These are phyloP conservation scores for Astrothelium subdiscretum DNA, from an alignment of 495 filamentous ascomycete genomes.

Conservation along the genomic window DNA sequence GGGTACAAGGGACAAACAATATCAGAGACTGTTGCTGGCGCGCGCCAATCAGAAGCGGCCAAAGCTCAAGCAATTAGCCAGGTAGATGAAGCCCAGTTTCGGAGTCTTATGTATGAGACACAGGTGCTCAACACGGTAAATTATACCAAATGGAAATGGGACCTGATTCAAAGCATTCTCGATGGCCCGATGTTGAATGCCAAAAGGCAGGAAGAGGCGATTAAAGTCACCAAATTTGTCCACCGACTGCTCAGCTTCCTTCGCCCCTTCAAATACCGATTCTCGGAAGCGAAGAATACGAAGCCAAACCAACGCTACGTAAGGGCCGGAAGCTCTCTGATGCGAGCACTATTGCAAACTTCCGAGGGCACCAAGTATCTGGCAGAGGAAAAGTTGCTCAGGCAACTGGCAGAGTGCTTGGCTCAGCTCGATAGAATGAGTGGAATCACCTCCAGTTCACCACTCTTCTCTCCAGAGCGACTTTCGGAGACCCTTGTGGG, in stretches of 20 bases:
- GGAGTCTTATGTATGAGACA: constrained; percentile 74
- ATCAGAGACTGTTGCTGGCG: constrained; percentile 35
- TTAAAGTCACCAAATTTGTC: constrained; percentile 89
- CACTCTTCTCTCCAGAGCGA: constrained; percentile 75
- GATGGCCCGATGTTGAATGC: constrained; percentile 89
- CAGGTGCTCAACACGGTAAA: constrained; percentile 75
- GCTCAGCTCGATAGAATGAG: constrained; percentile 88
- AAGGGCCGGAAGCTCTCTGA: constrained; percentile 72
- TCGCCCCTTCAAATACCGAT: constrained; percentile 91
- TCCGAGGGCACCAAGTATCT: constrained; percentile 75
- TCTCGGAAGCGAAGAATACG: constrained; percentile 73
- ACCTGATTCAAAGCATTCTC: constrained; percentile 76
- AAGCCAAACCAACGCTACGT: constrained; percentile 92
- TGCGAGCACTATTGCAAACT: constrained; percentile 74
- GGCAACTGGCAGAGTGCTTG: constrained; percentile 89
- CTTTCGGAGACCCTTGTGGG: constrained; percentile 74
- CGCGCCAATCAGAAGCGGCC: constrained; percentile 4
- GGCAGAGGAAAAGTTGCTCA: constrained; percentile 79
- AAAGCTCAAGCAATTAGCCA: constrained; percentile 42
- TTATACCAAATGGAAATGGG: constrained; percentile 94
- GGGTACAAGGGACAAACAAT: not conserved
- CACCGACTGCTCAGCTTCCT: constrained; percentile 92
- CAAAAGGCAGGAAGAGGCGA: constrained; percentile 85
- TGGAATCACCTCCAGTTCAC: constrained; percentile 74
- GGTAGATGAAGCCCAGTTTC: constrained; percentile 83